Evolutionary conservation across 495 filamentous ascomycete genomes (phyloP).

Genomic region (Hypoxylon cercidicola): DNA sequence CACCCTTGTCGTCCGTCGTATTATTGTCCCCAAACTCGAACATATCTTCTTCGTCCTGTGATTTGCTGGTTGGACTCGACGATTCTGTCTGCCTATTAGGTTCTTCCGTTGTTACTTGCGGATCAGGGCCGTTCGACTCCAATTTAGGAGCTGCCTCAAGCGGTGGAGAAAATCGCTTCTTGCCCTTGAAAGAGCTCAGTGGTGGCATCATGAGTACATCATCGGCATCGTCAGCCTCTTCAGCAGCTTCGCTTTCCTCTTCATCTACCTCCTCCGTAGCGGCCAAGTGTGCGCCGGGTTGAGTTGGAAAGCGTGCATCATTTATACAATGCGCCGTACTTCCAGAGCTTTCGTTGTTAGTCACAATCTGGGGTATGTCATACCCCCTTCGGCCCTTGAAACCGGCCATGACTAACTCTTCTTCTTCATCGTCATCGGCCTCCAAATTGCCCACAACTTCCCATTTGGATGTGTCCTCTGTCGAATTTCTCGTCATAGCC

Average conservation of each 20-base stretch:
- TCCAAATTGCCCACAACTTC: conserved; percentile 51
- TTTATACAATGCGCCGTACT: conserved; percentile 34
- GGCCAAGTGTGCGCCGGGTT: conserved; percentile 20
- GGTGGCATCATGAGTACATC: conserved; percentile 42
- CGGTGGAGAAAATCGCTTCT: conserved; percentile 41
- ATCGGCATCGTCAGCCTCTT: conserved; percentile 25
- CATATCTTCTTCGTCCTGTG: conserved; percentile 42
- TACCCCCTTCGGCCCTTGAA: conserved; percentile 33
- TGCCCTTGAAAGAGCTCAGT: conserved; percentile 42
- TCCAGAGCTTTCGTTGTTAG: conserved; percentile 6
- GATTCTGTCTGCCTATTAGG: conserved; percentile 3
- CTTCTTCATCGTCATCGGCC: conserved; percentile 46
- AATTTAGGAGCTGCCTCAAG: conserved; percentile 21
- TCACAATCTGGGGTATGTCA: conserved; percentile 11
- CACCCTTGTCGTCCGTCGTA: conserved; percentile 4
- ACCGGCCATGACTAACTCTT: conserved; percentile 45
- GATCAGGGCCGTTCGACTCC: neutral
- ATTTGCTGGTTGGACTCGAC: neutral
- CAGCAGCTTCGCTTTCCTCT: conserved; percentile 16
- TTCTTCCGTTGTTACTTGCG: neutral
- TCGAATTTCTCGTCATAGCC: conserved; percentile 54
- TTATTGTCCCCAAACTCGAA: conserved; percentile 43
- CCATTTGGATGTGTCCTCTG: conserved; percentile 56
- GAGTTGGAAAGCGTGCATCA: conserved; percentile 28
- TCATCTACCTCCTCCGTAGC: conserved; percentile 23